These are phyloP conservation scores for Hymenoscyphus salicellus DNA, from an alignment of 2,329 filamentous ascomycete species.

Conservation along the genomic window DNA sequence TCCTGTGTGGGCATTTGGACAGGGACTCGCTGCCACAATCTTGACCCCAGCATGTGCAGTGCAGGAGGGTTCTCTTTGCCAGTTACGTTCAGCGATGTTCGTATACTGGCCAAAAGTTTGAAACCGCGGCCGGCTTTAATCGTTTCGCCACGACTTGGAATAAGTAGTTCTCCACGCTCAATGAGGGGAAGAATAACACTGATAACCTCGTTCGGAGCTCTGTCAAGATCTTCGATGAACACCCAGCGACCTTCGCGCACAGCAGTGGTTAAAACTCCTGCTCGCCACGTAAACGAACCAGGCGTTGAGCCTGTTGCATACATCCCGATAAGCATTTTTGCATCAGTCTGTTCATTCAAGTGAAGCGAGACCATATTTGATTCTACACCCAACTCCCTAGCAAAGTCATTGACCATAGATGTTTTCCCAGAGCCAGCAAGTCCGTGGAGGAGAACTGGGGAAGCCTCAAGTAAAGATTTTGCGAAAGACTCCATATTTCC, in stretches of 20 bases:
- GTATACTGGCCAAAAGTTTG: constrained; percentile 85
- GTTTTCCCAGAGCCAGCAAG: constrained; percentile 89
- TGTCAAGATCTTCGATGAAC: constrained; percentile 92
- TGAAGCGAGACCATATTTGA: constrained; percentile 88
- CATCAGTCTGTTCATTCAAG: constrained; percentile 96
- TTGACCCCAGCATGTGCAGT: constrained; percentile 69
- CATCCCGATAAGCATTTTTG: constrained; percentile 90
- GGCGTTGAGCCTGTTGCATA: constrained; percentile 87
- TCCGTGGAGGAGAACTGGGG: constrained; percentile 78
- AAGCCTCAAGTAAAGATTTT: constrained; percentile 59
- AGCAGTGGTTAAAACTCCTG: constrained; percentile 89
- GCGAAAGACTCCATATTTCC: constrained; percentile 71
- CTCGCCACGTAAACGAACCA: constrained; percentile 86
- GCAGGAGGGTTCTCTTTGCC: constrained; percentile 65
- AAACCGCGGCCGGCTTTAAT: constrained; percentile 83
- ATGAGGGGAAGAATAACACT: constrained; percentile 90
- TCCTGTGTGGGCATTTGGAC: constrained; percentile 62
- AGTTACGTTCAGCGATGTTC: constrained; percentile 68
- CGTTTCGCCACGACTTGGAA: constrained; percentile 83
- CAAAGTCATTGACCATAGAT: constrained; percentile 76
- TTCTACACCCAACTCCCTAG: constrained; percentile 73
- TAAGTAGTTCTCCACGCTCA: constrained; percentile 84
- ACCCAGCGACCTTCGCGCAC: constrained; percentile 95
- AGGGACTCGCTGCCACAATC: constrained; percentile 80
- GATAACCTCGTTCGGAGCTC: constrained; percentile 90